phyloP scores from a whole-genome alignment of 73 alveolate species.

The Stentor coeruleus region DNA sequence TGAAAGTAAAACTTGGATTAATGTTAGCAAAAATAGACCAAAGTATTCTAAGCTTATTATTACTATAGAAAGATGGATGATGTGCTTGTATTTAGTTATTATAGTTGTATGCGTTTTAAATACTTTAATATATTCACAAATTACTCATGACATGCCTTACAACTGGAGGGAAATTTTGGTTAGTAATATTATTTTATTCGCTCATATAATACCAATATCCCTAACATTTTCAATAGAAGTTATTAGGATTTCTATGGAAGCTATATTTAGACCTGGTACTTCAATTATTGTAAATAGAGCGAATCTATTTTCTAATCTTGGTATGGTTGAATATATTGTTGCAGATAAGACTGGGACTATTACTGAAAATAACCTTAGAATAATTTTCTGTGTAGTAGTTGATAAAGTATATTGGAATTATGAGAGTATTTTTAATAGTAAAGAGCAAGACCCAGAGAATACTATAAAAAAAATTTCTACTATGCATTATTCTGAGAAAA shows the following conservation, averaged over 20 bases:
- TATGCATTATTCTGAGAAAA: not conserved
- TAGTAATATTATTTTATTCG: not conserved
- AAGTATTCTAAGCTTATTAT: not conserved
- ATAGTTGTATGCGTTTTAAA: not conserved
- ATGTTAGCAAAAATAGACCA: too few relatives aligned
- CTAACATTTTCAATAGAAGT: not conserved
- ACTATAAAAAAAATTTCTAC: not conserved
- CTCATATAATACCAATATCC: not conserved
- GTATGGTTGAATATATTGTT: not conserved
- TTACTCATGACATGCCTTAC: not conserved
- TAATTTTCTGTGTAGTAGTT: not conserved
- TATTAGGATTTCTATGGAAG: not conserved
- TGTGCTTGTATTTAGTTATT: not conserved
- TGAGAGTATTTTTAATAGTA: too few relatives aligned
- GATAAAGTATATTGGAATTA: not conserved
- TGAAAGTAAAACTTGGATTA: not conserved
- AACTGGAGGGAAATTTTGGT: not conserved
- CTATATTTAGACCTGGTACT: not conserved
- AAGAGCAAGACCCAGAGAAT: too few relatives aligned
- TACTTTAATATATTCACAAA: not conserved
- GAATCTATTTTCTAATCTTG: not conserved
- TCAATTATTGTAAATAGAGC: not conserved
- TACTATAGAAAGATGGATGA: not conserved
- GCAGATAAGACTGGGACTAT: not conserved
- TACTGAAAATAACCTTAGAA: not conserved